Evolutionary conservation across 495 filamentous ascomycete species (phyloP).

Genomic region (Tuber umbilicatum): DNA sequence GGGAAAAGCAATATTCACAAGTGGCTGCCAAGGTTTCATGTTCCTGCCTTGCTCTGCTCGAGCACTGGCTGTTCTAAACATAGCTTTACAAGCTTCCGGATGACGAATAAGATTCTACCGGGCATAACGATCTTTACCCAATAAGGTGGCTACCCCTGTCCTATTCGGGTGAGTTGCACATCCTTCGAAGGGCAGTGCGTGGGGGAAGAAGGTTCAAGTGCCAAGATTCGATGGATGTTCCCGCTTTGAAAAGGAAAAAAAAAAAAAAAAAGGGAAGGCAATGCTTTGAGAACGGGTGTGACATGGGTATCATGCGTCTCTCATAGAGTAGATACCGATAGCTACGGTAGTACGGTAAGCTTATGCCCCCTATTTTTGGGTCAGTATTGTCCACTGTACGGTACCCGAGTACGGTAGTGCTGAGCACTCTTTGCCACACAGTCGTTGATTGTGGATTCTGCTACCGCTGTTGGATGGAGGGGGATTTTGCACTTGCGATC

Average conservation of each 20-base stretch:
- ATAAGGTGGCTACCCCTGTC: conserved; percentile 33
- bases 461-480: neutral
- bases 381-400: neutral
- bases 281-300: neutral
- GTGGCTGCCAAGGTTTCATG: conserved; percentile 16
- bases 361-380: neutral
- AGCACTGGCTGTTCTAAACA: conserved; percentile 27
- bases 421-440: neutral
- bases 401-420: neutral
- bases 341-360: neutral
- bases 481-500: neutral
- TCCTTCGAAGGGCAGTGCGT: conserved; percentile 14
- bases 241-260: neutral
- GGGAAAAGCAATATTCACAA: neutral
- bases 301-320: neutral
- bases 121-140: conserved; percentile 22
- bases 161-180: conserved; percentile 15
- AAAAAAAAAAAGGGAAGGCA: neutral
- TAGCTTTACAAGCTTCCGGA: conserved; percentile 14
- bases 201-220: neutral
- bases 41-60: conserved; percentile 15
- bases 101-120: conserved; percentile 25
- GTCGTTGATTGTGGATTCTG: neutral
- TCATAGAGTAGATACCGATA: neutral
- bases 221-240: neutral